Evolutionary conservation across 169 alveolate species (phyloP).

Genomic region (Besnoitia besnoiti): DNA sequence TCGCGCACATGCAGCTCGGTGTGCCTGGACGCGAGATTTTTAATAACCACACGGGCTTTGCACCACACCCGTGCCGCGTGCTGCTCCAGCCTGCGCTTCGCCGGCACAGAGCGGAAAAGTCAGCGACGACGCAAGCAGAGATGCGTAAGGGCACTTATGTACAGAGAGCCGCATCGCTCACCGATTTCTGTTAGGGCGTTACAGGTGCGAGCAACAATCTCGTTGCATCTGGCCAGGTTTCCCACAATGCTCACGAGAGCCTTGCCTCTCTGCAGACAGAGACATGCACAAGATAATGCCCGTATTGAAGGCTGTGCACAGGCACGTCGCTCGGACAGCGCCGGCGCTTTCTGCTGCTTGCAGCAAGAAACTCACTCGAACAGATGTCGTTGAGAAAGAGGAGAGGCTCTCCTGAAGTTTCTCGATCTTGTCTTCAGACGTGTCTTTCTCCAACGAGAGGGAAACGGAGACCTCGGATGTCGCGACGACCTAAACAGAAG

Average conservation of each 20-base stretch:
- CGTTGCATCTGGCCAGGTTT: not conserved
- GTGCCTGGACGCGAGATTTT: too few relatives aligned
- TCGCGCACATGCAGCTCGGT: too few relatives aligned
- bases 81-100: too few relatives aligned
- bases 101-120: too few relatives aligned
- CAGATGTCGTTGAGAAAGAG: not conserved
- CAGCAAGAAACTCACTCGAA: not conserved
- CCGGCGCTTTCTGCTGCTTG: not conserved
- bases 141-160: too few relatives aligned
- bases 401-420: not conserved
- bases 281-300: too few relatives aligned
- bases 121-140: too few relatives aligned
- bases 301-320: too few relatives aligned
- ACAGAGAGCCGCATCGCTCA: not conserved
- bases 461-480: conserved; percentile 72
- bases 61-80: too few relatives aligned
- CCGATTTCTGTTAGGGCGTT: not conserved
- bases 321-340: too few relatives aligned
- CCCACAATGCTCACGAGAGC: conserved; percentile 28
- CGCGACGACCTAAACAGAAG: conserved; percentile 58
- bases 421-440: conserved; percentile 11
- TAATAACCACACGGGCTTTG: too few relatives aligned
- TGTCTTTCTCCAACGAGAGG: conserved; percentile 67
- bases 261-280: not conserved
- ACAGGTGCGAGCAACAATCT: conserved; percentile 4